Percentiles rank a stretch among this genome's conserved stretches.
phyloP scores from a whole-genome alignment of 208 protist species.

The Crithidia acanthocephali region DNA sequence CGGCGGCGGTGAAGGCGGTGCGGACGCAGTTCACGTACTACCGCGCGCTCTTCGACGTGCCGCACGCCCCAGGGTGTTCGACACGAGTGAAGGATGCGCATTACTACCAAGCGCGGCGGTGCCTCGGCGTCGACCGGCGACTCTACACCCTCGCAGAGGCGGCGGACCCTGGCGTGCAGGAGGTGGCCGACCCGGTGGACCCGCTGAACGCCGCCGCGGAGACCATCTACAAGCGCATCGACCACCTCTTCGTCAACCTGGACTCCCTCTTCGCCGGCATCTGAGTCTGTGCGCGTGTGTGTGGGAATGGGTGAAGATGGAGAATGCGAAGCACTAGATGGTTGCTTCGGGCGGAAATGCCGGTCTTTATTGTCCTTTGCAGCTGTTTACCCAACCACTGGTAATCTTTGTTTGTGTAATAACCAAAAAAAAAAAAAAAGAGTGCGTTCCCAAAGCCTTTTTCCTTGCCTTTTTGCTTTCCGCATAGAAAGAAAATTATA shows the following conservation, averaged over 20 bases:
- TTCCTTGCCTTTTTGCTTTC: no score
- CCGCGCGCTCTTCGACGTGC: constrained; percentile 89
- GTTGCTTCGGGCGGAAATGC: no score
- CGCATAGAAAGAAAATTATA: no score
- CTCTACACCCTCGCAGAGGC: constrained; percentile 74
- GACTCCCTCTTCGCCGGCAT: constrained; percentile 58
- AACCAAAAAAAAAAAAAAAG: no score
- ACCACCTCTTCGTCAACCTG: constrained; percentile 82
- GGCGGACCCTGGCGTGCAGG: constrained; percentile 51
- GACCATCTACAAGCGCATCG: constrained; percentile 86
- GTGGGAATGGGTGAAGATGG: not conserved
- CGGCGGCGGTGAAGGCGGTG: constrained; percentile 64
- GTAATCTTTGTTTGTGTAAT: no score
- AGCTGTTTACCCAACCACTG: no score
- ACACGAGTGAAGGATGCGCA: constrained; percentile 66
- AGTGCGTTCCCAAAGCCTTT: no score
- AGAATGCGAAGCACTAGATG: no score
- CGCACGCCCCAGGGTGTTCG: constrained; percentile 73
- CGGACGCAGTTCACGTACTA: constrained; percentile 89
- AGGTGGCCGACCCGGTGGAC: constrained; percentile 63
- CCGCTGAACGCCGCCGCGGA: constrained; percentile 69
- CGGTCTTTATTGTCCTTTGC: no score
- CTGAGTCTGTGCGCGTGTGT: not conserved
- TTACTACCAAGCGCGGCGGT: constrained; percentile 64
- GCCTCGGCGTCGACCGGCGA: constrained; percentile 61